Base-by-base conservation (phyloP, 495 filamentous ascomycete genomes). In the Neurospora hispaniola region DNA sequence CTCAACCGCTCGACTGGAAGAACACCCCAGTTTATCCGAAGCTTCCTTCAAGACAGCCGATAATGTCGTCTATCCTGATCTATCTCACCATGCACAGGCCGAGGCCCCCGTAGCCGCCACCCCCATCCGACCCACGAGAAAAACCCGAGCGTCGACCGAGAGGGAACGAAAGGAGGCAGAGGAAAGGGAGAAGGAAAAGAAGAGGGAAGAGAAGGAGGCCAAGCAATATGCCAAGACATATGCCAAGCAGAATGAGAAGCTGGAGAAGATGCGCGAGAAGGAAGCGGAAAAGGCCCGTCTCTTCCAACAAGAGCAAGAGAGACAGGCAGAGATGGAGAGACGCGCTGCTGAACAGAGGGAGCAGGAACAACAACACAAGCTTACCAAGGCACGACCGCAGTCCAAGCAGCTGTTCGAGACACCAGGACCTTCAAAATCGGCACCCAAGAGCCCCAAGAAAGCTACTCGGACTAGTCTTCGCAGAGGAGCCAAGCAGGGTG, bases 71-170 rank as follows among this genome's bases (percentile, higher is more conserved):
- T 87, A 88, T 62, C 85, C 85, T 1, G 82, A 83, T 73, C 72
- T 86, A 27, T 81, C 81, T 14, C 79, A 81, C 43, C 79, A 86
- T 46, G 74, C 54, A 66, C 54, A 66, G 9, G 69, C 76, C n/a
- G 41, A 78, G 20, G 70, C 79, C 41, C 76, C 74, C 16, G 77
- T 78, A 4, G 75, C 85, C 0, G 54, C 77, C 5, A 86, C 85
- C 71, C 83, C 83, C 10, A 71, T 77, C 12, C 81, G 82, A 40
- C 74, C 78, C 14, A 86, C 89, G 39, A 86, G 89, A 73, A 92
- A 90, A 0, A 88, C 79, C 0, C 71, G 93, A 70, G 91, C 90
- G 73, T 94, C 92, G 5, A 89, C 89, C 3, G 93, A 96, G 77
- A 85, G 89, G 39, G 88, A 89, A 73, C 85, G 84, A 75, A 85